Percentiles rank a stretch among this genome's conserved stretches.
Conservation (phyloP, 345 rosid species). For the Camelina neglecta region DNA sequence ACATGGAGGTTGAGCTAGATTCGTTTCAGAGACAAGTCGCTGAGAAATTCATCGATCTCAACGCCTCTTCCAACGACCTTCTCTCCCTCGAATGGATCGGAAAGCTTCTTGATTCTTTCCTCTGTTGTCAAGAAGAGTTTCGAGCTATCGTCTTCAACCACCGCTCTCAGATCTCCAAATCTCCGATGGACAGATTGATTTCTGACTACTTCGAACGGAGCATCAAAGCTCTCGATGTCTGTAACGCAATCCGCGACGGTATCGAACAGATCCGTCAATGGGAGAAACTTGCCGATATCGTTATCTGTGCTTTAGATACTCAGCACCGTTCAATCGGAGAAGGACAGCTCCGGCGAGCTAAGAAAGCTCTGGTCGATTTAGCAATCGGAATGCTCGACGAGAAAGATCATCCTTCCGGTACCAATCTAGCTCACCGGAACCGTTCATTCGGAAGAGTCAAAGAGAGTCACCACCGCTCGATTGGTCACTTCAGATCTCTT, state of each 20-base stretch:
- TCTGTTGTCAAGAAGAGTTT: conserved; percentile 72
- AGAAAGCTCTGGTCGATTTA: conserved; percentile 80
- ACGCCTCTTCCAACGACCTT: conserved; percentile 47
- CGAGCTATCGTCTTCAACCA: conserved; percentile 55
- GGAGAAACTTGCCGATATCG: conserved; percentile 76
- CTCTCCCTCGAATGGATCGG: conserved; percentile 70
- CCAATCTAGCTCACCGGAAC: conserved; percentile 64
- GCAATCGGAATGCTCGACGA: conserved; percentile 87
- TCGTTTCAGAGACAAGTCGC: conserved; percentile 68
- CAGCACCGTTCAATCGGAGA: conserved; percentile 56
- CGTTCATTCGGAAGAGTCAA: conserved; percentile 78
- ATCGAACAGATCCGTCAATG: conserved; percentile 76
- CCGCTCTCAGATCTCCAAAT: conserved; percentile 37
- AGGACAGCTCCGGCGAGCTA: conserved; percentile 90
- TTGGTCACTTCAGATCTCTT: conserved; percentile 81
- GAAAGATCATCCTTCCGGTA: conserved; percentile 59
- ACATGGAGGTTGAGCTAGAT: conserved; percentile 58
- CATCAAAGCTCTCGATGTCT: conserved; percentile 84
- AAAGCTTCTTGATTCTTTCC: conserved; percentile 59
- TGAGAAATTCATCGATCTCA: conserved; percentile 58
- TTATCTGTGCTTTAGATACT: conserved; percentile 59
- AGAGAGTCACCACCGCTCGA: conserved; percentile 46
- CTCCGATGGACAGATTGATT: conserved; percentile 63
- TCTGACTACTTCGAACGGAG: conserved; percentile 68
- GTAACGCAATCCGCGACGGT: conserved; percentile 88